These are phyloP conservation scores for Xanthoconium purpureum DNA, from an alignment of 768 basidiomycete species.

Conservation along the genomic window DNA sequence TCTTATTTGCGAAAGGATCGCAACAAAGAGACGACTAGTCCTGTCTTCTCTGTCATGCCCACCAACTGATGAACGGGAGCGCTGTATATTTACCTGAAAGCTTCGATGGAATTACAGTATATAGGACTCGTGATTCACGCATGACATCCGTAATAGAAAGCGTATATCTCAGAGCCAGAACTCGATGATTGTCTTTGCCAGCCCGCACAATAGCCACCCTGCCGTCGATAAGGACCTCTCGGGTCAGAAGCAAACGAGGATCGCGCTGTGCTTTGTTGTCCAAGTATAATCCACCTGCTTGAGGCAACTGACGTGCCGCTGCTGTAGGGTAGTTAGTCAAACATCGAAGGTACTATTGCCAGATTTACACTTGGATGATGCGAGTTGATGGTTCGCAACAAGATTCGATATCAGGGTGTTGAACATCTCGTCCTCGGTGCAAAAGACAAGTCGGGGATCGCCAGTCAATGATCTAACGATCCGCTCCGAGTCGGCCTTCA, in stretches of 20 bases:
- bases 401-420: constrained; percentile 58
- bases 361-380: constrained; percentile 60
- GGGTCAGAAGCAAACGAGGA: constrained; percentile 39
- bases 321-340: constrained; percentile 39
- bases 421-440: constrained; percentile 49
- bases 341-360: not conserved
- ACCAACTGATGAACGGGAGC: not conserved
- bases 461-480: constrained; percentile 59
- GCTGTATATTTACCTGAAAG: not conserved
- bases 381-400: constrained; percentile 53
- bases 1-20: constrained; percentile 7
- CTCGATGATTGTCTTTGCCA: constrained; percentile 68
- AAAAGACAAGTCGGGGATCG: constrained; percentile 62
- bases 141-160: not conserved
- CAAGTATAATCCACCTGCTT: constrained; percentile 66
- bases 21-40: not conserved
- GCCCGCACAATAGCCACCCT: constrained; percentile 64
- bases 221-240: constrained; percentile 54
- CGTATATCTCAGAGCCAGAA: constrained; percentile 42
- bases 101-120: constrained; percentile 13
- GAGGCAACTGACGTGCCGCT: constrained; percentile 59
- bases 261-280: constrained; percentile 63
- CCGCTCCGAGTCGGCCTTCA: constrained; percentile 44
- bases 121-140: not conserved
- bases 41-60: not conserved